These are phyloP conservation scores for Pleurotus tuoliensis DNA, from an alignment of 768 basidiomycete species.

Conservation along the genomic window DNA sequence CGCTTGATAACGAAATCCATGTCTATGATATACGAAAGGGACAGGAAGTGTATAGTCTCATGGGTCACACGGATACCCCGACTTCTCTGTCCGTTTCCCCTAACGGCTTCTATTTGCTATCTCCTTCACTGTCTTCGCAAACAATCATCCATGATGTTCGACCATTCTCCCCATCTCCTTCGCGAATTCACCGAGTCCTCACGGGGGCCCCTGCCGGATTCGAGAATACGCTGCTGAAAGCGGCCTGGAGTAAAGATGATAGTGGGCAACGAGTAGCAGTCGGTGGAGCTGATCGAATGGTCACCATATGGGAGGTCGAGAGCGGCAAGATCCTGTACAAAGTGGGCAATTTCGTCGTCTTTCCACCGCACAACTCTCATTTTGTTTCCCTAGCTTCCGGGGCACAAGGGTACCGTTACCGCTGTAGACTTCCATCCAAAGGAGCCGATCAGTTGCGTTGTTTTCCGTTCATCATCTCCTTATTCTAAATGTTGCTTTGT, in stretches of 20 bases:
- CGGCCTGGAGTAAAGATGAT: slow-evolving; percentile 86
- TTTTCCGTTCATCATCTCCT: neutral
- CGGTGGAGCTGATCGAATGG: slow-evolving; percentile 86
- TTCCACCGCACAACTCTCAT: neutral
- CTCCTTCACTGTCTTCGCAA: slow-evolving; percentile 87
- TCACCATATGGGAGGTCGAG: slow-evolving; percentile 85
- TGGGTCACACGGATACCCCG: slow-evolving; percentile 89
- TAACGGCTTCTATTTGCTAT: slow-evolving; percentile 80
- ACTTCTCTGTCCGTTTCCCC: slow-evolving; percentile 92
- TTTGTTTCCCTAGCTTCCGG: slow-evolving; percentile 60
- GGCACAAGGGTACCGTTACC: slow-evolving; percentile 95
- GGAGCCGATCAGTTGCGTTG: slow-evolving; percentile 83
- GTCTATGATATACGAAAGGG: slow-evolving; percentile 91
- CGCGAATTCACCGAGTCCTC: slow-evolving; percentile 73
- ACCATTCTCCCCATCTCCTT: slow-evolving; percentile 86
- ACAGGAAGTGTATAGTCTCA: slow-evolving; percentile 73
- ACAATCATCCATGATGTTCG: slow-evolving; percentile 89
- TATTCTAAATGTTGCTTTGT: slow-evolving; percentile 7
- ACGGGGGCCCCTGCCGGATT: slow-evolving; percentile 92
- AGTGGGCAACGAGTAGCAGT: slow-evolving; percentile 80
- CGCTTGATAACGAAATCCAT: slow-evolving; percentile 94
- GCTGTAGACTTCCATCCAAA: slow-evolving; percentile 95
- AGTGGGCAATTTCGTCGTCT: slow-evolving; percentile 32
- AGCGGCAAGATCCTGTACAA: slow-evolving; percentile 75
- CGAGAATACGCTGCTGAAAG: slow-evolving; percentile 80